These are phyloP conservation scores for Salix dunnii DNA, from an alignment of 345 rosid species.

Conservation along the genomic window DNA sequence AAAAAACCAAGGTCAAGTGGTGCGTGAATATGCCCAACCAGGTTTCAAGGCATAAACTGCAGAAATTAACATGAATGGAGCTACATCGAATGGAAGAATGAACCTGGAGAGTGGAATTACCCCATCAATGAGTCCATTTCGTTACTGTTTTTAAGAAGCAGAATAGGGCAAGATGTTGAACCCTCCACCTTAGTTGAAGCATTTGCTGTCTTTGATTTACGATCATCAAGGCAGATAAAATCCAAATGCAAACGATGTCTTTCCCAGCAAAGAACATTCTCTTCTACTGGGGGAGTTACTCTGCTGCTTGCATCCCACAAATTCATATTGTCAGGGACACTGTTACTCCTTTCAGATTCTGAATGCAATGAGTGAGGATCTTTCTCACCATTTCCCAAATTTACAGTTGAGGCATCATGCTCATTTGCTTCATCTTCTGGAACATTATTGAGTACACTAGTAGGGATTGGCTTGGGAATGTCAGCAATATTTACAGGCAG, in stretches of 20 bases:
- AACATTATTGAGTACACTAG: constrained; percentile 3
- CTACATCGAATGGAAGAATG: background rate
- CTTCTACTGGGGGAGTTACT: constrained; percentile 56
- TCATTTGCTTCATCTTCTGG: constrained; percentile 29
- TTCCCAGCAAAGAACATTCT: constrained; percentile 58
- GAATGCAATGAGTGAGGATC: constrained; percentile 15
- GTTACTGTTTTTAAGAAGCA: constrained; percentile 61
- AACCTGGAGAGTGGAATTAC: constrained; percentile 37
- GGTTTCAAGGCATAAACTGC: background rate
- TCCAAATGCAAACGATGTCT: constrained; percentile 47
- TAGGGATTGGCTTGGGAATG: constrained; percentile 25
- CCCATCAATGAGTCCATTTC: constrained; percentile 35
- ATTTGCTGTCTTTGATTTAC: constrained; percentile 22
- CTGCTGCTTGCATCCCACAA: constrained; percentile 62
- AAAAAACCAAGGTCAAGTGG: background rate
- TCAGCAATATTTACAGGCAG: constrained; percentile 25
- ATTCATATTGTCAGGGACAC: constrained; percentile 13
- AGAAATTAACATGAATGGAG: background rate
- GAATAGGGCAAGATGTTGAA: constrained; percentile 62
- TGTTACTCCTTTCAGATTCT: constrained; percentile 24
- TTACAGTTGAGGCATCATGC: constrained; percentile 16
- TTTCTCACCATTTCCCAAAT: constrained; percentile 21
- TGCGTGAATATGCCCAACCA: background rate
- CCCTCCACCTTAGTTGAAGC: constrained; percentile 36
- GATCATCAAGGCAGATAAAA: constrained; percentile 50